Percentiles rank a stretch among this genome's conserved stretches.
These are phyloP conservation scores for Wilcoxina mikolae DNA, from an alignment of 495 filamentous ascomycete genomes.

Conservation along the genomic window DNA sequence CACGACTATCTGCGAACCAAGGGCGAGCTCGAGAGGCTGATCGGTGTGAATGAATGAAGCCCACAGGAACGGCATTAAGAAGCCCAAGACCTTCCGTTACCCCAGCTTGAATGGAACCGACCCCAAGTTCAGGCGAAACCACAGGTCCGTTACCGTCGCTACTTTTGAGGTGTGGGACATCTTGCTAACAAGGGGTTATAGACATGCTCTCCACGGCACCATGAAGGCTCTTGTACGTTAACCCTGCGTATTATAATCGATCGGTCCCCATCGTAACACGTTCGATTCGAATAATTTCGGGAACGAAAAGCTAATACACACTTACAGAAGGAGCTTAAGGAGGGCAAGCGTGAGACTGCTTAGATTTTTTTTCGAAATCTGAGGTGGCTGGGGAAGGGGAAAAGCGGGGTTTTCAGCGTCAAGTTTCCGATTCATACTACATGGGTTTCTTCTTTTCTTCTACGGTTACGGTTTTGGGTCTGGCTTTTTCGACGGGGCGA, in stretches of 20 bases:
- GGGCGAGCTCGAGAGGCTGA: slow-evolving; percentile 24
- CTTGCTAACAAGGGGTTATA: background rate
- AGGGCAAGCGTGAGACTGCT: slow-evolving; percentile 87
- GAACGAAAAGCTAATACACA: slow-evolving; percentile 35
- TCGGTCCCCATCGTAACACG: slow-evolving; percentile 6
- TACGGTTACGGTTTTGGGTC: slow-evolving; percentile 21
- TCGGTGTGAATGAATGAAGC: slow-evolving; percentile 14
- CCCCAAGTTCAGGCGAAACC: slow-evolving; percentile 98
- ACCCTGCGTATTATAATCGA: slow-evolving; percentile 7
- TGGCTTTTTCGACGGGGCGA: too few species aligned
- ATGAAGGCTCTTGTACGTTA: slow-evolving; percentile 86
- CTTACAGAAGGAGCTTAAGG: slow-evolving; percentile 85
- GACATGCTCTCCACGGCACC: slow-evolving; percentile 93
- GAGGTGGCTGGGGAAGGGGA: slow-evolving; percentile 18
- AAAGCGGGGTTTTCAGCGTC: slow-evolving; percentile 7
- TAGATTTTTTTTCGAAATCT: slow-evolving; percentile 38
- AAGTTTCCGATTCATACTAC: slow-evolving; percentile 7
- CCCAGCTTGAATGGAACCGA: slow-evolving; percentile 97
- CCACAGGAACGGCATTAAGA: slow-evolving; percentile 73
- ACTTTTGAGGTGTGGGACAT: background rate
- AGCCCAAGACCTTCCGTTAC: slow-evolving; percentile 97
- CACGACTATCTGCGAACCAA: background rate
- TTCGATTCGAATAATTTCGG: too few species aligned
- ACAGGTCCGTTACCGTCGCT: slow-evolving; percentile 39
- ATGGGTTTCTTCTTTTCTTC: slow-evolving; percentile 12